A percentile compares a stretch with the other conserved stretches of the same genome.
Conservation (phyloP, 2,329 filamentous ascomycete species). For the Fusarium devonianum region DNA sequence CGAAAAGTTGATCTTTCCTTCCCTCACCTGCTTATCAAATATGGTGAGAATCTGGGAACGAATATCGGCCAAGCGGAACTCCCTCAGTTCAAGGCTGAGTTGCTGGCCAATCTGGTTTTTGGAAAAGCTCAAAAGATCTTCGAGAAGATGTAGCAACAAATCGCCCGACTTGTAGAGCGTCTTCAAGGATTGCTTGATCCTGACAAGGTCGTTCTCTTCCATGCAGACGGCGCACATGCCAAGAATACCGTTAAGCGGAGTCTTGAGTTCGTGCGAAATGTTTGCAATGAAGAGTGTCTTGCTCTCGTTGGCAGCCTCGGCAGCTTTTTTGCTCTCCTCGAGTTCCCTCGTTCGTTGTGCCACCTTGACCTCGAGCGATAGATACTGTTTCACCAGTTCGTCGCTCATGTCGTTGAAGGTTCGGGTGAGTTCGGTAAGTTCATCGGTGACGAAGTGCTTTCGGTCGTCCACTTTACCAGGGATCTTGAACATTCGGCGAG, state of each 20-base stretch:
- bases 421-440: constrained; percentile 80
- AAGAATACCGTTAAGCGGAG: constrained; percentile 92
- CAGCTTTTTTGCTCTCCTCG: constrained; percentile 88
- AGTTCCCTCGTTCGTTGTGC: constrained; percentile 82
- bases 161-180: constrained; percentile 81
- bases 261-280: constrained; percentile 87
- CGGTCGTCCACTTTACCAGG: constrained; percentile 81
- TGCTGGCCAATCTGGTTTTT: constrained; percentile 94
- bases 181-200: constrained; percentile 83
- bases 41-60: constrained; percentile 83
- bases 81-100: constrained; percentile 80
- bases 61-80: constrained; percentile 85
- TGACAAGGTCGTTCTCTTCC: constrained; percentile 81
- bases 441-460: constrained; percentile 80
- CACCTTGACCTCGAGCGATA: constrained; percentile 83
- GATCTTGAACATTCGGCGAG: constrained; percentile 76
- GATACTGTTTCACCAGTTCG: constrained; percentile 86
- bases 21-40: constrained; percentile 87
- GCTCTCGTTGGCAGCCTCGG: constrained; percentile 93
- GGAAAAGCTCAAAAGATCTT: constrained; percentile 89
- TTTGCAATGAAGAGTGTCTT: constrained; percentile 98
- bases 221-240: constrained; percentile 94
- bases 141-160: constrained; percentile 82
- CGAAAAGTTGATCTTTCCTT: constrained; percentile 76
- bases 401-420: constrained; percentile 97